These are phyloP conservation scores for Apiospora aurea DNA, from an alignment of 2,329 filamentous ascomycete species.

Conservation along the genomic window DNA sequence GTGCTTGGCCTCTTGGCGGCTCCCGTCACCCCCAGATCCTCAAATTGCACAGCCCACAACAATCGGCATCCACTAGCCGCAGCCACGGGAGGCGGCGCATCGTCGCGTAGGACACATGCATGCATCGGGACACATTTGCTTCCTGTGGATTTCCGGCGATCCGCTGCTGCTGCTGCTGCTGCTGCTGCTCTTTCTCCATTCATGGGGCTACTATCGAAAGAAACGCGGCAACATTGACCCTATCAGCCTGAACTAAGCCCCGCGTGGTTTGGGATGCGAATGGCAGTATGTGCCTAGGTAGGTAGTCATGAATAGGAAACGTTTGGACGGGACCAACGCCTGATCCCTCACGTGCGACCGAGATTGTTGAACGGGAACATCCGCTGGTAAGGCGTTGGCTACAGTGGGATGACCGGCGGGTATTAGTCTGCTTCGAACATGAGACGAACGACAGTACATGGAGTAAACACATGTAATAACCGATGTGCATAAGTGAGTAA, in stretches of 20 bases:
- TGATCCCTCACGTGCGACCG: background rate
- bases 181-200: background rate
- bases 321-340: background rate
- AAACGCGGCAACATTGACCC: background rate
- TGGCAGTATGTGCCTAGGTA: too few species aligned
- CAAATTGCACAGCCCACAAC: constrained; percentile 7
- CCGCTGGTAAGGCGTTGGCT: background rate
- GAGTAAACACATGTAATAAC: background rate
- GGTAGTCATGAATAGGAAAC: background rate
- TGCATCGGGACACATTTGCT: background rate
- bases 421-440: background rate
- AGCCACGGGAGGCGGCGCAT: background rate
- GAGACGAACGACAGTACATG: background rate
- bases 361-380: background rate
- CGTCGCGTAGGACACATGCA: too few species aligned
- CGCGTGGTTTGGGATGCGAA: background rate
- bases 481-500: background rate
- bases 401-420: background rate
- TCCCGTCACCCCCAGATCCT: constrained; percentile 10
- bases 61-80: constrained; percentile 17
- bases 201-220: background rate
- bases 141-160: background rate
- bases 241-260: background rate
- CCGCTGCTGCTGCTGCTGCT: background rate
- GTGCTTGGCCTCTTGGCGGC: background rate